phyloP scores from a whole-genome alignment of 2,329 filamentous ascomycete genomes.

The Botryotinia convoluta region DNA sequence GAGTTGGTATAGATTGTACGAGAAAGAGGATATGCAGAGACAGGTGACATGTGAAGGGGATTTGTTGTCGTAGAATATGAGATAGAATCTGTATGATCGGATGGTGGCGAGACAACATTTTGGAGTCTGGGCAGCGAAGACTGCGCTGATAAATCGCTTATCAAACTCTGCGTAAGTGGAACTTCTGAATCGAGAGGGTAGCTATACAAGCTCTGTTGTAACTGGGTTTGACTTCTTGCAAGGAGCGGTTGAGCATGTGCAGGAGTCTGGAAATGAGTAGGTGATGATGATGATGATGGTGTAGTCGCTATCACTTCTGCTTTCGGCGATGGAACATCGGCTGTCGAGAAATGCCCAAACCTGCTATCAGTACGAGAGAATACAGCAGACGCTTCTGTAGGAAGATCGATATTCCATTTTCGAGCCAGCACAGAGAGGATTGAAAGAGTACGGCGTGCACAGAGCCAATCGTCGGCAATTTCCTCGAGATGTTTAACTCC shows the following conservation, averaged over 20 bases:
- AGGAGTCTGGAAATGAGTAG: constrained; percentile 22
- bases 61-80: neutral
- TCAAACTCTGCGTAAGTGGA: neutral
- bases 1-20: neutral
- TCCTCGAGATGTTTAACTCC: constrained; percentile 91
- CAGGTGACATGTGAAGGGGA: constrained; percentile 5
- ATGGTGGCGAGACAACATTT: neutral
- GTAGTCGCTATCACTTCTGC: constrained; percentile 33
- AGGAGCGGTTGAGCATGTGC: constrained; percentile 18
- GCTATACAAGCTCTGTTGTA: constrained; percentile 35
- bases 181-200: constrained; percentile 23
- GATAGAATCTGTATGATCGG: constrained; percentile 4
- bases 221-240: constrained; percentile 27
- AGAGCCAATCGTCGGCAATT: constrained; percentile 92
- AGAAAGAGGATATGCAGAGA: neutral
- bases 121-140: neutral
- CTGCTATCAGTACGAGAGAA: constrained; percentile 76
- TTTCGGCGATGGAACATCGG: constrained; percentile 39
- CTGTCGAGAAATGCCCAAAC: constrained; percentile 65
- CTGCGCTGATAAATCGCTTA: neutral
- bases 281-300: constrained; percentile 29
- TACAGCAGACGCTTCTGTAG: constrained; percentile 74
- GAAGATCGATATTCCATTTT: constrained; percentile 88
- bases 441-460: constrained; percentile 77
- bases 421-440: constrained; percentile 81